Evolutionary conservation across 805 yeast genomes (phyloP).

Genomic region (Candida insectalens): DNA sequence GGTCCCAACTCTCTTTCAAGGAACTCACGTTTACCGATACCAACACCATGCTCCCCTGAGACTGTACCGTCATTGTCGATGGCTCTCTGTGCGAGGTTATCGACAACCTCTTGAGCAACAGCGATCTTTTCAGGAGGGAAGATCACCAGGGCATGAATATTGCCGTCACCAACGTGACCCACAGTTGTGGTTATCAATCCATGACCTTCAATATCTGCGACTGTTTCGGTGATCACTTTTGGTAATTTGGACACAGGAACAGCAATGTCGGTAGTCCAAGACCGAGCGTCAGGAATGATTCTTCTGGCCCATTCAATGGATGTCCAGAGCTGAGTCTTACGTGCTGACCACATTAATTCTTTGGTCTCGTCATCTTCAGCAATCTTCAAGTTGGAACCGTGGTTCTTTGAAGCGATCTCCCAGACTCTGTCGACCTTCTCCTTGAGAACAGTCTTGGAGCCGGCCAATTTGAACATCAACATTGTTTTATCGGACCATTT

Average conservation of each 20-base stretch:
- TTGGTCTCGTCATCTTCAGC: constrained; percentile 53
- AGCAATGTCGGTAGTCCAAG: constrained; percentile 76
- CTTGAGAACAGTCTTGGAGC: constrained; percentile 27
- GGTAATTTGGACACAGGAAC: constrained; percentile 68
- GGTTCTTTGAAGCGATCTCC: constrained; percentile 40
- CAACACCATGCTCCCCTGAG: constrained; percentile 81
- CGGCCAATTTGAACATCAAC: constrained; percentile 55
- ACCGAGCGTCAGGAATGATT: constrained; percentile 29
- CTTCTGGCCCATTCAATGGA: constrained; percentile 54
- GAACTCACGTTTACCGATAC: constrained; percentile 64
- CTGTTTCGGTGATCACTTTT: constrained; percentile 50
- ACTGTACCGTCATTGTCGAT: constrained; percentile 68
- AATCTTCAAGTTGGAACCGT: constrained; percentile 43
- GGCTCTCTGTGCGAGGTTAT: constrained; percentile 55
- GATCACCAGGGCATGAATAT: constrained; percentile 59
- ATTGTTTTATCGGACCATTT: constrained; percentile 22
- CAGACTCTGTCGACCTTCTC: constrained; percentile 39
- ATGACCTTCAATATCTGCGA: constrained; percentile 43
- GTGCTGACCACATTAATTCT: constrained; percentile 60
- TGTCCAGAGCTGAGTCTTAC: constrained; percentile 62
- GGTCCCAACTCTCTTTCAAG: constrained; percentile 55
- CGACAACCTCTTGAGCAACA: constrained; percentile 40
- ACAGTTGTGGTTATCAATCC: constrained; percentile 48
- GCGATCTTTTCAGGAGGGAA: constrained; percentile 41
- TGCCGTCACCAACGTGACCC: constrained; percentile 80